A percentile compares a stretch with the other conserved stretches of the same genome.
Evolutionary conservation across 2,329 filamentous ascomycete species (phyloP).

Genomic region (Exophiala aquamarina): DNA sequence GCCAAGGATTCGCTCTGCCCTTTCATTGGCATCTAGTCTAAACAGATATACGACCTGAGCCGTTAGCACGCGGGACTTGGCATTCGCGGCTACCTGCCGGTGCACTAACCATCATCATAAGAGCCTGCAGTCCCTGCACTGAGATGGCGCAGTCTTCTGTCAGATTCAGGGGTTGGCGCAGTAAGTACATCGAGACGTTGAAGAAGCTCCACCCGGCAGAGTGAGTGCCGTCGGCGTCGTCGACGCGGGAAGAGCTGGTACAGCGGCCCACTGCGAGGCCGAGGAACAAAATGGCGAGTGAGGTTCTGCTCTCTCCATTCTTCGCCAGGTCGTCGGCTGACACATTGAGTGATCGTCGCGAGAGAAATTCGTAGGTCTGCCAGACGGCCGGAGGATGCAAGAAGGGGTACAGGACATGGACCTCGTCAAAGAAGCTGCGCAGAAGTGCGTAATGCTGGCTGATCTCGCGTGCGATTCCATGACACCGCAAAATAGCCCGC

Average conservation of each 20-base stretch:
- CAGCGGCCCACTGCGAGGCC: constrained; percentile 28
- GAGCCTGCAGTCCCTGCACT: too few relatives aligned
- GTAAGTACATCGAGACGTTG: constrained; percentile 24
- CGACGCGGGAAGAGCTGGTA: too few relatives aligned
- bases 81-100: too few relatives aligned
- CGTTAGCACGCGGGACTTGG: too few relatives aligned
- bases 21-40: too few relatives aligned
- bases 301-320: constrained; percentile 10
- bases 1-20: too few relatives aligned
- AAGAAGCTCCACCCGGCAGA: constrained; percentile 31
- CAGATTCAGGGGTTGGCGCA: constrained; percentile 23
- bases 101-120: too few relatives aligned
- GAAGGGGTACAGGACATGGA: constrained; percentile 29
- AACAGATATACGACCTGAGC: too few relatives aligned
- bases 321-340: not conserved
- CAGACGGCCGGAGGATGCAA: constrained; percentile 25
- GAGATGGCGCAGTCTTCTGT: constrained; percentile 13
- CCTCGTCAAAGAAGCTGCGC: constrained; percentile 28
- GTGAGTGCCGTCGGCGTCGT: too few relatives aligned
- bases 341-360: constrained; percentile 6
- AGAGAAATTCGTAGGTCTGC: constrained; percentile 17
- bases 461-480: too few relatives aligned
- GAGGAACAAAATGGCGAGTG: constrained; percentile 22
- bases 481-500: too few relatives aligned
- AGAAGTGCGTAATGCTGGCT: too few relatives aligned